Evolutionary conservation across 2,329 filamentous ascomycete genomes (phyloP).

Genomic region (Graphiopsis chlorocephala): DNA sequence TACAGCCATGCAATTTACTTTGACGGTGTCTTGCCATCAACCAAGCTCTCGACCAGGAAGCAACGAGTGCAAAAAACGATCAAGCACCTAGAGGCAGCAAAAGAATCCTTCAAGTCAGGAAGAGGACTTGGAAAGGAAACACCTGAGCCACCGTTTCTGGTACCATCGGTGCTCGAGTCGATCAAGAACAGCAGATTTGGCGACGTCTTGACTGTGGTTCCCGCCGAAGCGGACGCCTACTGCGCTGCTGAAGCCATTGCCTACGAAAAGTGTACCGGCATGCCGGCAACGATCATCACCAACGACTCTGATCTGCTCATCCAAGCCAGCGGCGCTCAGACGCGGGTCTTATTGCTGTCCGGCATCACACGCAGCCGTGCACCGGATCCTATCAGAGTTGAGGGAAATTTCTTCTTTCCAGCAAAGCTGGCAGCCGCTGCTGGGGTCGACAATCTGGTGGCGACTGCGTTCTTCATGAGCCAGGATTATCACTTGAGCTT

Average conservation of each 20-base stretch:
- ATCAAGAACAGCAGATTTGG: constrained; percentile 47
- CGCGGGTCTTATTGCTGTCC: constrained; percentile 63
- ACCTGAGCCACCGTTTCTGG: constrained; percentile 66
- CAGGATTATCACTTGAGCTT: constrained; percentile 34
- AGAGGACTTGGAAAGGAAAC: constrained; percentile 35
- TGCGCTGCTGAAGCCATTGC: constrained; percentile 65
- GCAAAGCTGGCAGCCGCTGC: constrained; percentile 45
- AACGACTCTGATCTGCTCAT: constrained; percentile 85
- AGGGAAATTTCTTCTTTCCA: constrained; percentile 38
- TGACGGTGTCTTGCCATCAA: constrained; percentile 72
- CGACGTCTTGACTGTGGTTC: constrained; percentile 58
- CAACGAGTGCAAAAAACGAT: constrained; percentile 60
- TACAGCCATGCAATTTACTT: constrained; percentile 71
- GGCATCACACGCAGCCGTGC: background rate
- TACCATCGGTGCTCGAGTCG: constrained; percentile 72
- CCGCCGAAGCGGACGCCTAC: constrained; percentile 80
- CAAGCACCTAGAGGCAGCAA: constrained; percentile 48
- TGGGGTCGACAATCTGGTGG: constrained; percentile 35
- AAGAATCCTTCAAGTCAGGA: constrained; percentile 25
- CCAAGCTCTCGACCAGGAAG: constrained; percentile 63
- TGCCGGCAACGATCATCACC: constrained; percentile 60
- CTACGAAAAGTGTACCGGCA: constrained; percentile 37
- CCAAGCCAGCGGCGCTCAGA: constrained; percentile 62
- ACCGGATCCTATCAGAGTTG: constrained; percentile 54
- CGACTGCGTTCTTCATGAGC: constrained; percentile 42